These are phyloP conservation scores for Aspergillus baeticus DNA, from an alignment of 495 filamentous ascomycete genomes.

Conservation along the genomic window DNA sequence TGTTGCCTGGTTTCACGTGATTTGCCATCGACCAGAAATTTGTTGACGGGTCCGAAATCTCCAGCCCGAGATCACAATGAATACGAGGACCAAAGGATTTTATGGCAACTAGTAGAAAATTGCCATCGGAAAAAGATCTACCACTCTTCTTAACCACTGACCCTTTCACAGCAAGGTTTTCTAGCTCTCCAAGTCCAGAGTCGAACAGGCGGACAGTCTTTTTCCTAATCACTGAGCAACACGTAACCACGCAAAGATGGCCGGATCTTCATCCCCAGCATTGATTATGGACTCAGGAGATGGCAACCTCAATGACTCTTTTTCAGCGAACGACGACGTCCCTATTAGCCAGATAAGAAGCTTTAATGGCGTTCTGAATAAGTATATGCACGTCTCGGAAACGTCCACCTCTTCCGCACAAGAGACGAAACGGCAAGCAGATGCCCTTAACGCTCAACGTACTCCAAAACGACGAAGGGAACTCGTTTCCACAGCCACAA, in stretches of 20 bases:
- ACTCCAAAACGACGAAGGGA: slow-evolving; percentile 12
- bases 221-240: not conserved
- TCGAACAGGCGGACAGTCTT: too few relatives aligned
- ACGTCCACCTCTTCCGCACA: slow-evolving; percentile 9
- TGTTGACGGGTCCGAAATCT: too few relatives aligned
- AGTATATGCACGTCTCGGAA: slow-evolving; percentile 32
- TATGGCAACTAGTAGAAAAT: too few relatives aligned
- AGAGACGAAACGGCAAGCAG: slow-evolving; percentile 8
- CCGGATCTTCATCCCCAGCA: not conserved
- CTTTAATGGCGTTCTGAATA: slow-evolving; percentile 56
- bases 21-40: too few relatives aligned
- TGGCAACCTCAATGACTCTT: slow-evolving; percentile 17
- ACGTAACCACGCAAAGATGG: not conserved
- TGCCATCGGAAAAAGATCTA: too few relatives aligned
- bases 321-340: slow-evolving; percentile 27
- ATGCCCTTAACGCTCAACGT: not conserved
- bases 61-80: too few relatives aligned
- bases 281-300: not conserved
- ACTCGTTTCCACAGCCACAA: not conserved
- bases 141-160: too few relatives aligned
- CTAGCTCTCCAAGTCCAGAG: too few relatives aligned
- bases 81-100: too few relatives aligned
- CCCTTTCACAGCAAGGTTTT: too few relatives aligned
- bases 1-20: too few relatives aligned
- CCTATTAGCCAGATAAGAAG: slow-evolving; percentile 41